Evolutionary conservation across 768 basidiomycete species (phyloP), one percentile per base, ranked within the genome.

Genomic region (Kwoniella europaea): DNA sequence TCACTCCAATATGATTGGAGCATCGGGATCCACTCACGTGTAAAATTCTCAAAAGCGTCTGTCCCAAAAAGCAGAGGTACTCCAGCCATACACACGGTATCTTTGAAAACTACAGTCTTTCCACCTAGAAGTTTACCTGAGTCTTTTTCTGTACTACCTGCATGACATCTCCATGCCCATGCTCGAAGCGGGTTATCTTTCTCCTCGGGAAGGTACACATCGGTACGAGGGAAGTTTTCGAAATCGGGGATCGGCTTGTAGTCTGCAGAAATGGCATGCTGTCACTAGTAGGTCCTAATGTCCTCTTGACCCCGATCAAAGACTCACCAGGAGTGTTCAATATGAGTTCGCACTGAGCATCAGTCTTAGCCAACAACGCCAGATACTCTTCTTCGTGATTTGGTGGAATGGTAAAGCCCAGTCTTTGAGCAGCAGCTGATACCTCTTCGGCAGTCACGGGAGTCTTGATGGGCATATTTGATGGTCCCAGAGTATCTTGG

Each of bases 41-140:
- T 56, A 68, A 79, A 85, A 58, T 82, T 78, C 41, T 81, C 73
- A 65, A 85, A 82, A 2, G 84, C 84, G 35, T 81, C 74, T 29
- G 86, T 86, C 10, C 86, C 87, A 64, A 86, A 84, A 16, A 84
- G 76, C 58, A 84, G 84, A 0, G 86, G 86, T 1, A 87, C 85
- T 9, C 80, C 84, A 13, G 85, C 85, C 29, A 86, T 65, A 55
- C 82, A 83, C 41, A 86, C 77, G 12, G 83, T 85, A 67, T 86
- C 86, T 80, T 87, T 86, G 35, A 86, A 64, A n/a, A 84, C 81
- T n/a, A 86, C 77, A 43, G 81, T 85, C 67, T 82, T 84, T 10
- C 85, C 85, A 13, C 81, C 78, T 4, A 87, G 72, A 3, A 85
- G 68, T 9, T 70, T 63, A 24, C 24, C 61, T 9, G 22, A 16